Evolutionary conservation across 2,329 filamentous ascomycete species (phyloP).

Genomic region (Claviceps africana): DNA sequence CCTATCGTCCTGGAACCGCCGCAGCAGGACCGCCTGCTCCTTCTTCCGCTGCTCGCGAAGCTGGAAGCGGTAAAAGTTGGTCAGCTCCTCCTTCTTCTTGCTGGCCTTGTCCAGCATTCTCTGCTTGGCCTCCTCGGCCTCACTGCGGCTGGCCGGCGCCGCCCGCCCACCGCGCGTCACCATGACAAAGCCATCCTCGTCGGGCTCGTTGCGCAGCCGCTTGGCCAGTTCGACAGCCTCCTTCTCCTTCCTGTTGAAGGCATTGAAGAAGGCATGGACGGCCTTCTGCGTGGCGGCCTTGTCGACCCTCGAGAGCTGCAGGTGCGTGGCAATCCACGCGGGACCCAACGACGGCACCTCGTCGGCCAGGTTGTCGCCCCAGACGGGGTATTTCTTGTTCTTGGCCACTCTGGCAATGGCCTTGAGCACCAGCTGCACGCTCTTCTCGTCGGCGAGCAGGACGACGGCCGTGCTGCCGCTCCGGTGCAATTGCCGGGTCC

Average conservation of each 20-base stretch:
- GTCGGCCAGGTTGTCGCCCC: conserved; percentile 49
- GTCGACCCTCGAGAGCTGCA: conserved; percentile 57
- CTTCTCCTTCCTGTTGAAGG: conserved; percentile 60
- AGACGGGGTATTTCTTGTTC: conserved; percentile 47
- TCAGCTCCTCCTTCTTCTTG: conserved; percentile 47
- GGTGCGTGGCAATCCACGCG: conserved; percentile 48
- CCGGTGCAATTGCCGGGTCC: conserved; percentile 54
- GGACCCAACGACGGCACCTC: conserved; percentile 45
- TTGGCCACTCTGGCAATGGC: conserved; percentile 50
- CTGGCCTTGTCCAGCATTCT: conserved; percentile 49
- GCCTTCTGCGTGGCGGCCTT: conserved; percentile 51
- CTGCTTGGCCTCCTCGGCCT: conserved; percentile 45
- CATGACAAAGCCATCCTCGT: conserved; percentile 91
- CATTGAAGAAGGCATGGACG: conserved; percentile 74
- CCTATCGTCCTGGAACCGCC: conserved; percentile 62
- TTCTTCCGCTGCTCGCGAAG: conserved; percentile 64
- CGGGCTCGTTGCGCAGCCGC: conserved; percentile 61
- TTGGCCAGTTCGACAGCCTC: conserved; percentile 48
- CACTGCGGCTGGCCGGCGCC: conserved; percentile 61
- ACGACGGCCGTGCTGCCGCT: conserved; percentile 72
- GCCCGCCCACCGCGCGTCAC: conserved; percentile 66
- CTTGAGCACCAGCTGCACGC: conserved; percentile 62
- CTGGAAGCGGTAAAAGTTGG: conserved; percentile 78
- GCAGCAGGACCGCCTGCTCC: conserved; percentile 52
- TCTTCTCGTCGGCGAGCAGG: conserved; percentile 69